Evolutionary conservation across 1,284 basidiomycete species (phyloP), one percentile per base, ranked within the genome.

Genomic region (Heterobasidion parviporum): DNA sequence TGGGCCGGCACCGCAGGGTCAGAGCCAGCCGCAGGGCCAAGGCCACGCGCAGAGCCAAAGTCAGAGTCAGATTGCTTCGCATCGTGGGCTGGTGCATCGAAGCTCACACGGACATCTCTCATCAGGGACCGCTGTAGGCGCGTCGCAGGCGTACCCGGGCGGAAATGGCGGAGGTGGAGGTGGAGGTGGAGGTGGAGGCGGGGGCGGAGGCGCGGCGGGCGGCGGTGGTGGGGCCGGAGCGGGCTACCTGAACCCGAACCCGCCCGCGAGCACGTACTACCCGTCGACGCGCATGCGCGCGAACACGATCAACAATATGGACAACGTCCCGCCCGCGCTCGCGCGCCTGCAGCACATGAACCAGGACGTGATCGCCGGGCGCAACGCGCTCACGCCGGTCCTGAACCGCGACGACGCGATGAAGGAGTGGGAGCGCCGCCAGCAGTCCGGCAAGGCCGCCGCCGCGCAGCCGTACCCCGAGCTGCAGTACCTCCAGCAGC

Each of bases 331-430:
- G 18, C 92, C 94, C 12, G 93, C 94, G 52, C 75, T 98, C 51
- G 92, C 92, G 14, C 80, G 92, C 20, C 70, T 95, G 62, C 89
- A 92, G 54, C 89, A 92, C 55, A 92, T 94, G 82, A 92, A 90
- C 54, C 83, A 92, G 61, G 89, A 95, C 66, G 83, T 89, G 55
- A 91, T 92, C 54, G 80, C 79, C 44, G 89, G 86, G 44, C 81
- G 87, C 59, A 93, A 89, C 65, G 86, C 89, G 18, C 71, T 94
- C 67, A 94, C 92, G 16, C 92, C 92, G 1, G 90, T 95, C 50
- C 73, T 94, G 63, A 93, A 94, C 65, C 81, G 92, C 57, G 93
- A 95, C 65, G 92, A 96, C 62, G 87, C 89, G 48, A 87, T 92
- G 75, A 81, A 85, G 49, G 92, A 94, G 68, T 95, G 91, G 94